A percentile compares a stretch with the other conserved stretches of the same genome.
These are phyloP conservation scores for Eucalyptus polybractea DNA, from an alignment of 345 rosid species.

Conservation along the genomic window DNA sequence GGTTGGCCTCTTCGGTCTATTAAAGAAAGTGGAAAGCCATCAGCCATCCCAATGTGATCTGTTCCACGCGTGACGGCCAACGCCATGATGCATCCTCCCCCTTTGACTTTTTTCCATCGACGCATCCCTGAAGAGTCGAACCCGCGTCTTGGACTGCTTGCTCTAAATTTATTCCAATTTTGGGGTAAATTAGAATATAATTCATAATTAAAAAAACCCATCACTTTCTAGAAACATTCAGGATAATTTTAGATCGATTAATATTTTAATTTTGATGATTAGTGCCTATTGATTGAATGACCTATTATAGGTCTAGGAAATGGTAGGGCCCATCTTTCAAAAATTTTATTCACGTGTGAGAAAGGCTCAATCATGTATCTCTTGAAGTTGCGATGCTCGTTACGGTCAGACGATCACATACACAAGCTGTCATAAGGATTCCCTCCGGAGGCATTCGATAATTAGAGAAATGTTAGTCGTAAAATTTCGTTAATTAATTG, in stretches of 20 bases:
- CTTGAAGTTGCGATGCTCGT: neutral
- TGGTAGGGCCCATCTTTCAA: neutral
- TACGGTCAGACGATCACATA: neutral
- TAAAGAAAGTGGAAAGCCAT: neutral
- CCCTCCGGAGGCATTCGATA: neutral
- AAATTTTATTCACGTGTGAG: neutral
- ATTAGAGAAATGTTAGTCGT: no score
- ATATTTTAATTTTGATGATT: neutral
- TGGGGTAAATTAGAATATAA: neutral
- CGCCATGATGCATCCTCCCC: neutral
- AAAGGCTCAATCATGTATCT: neutral
- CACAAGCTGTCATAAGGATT: neutral
- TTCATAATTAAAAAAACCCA: neutral
- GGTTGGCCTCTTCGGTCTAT: neutral
- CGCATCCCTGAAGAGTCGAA: neutral
- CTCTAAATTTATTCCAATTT: neutral
- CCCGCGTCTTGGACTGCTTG: neutral
- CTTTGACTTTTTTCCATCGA: neutral
- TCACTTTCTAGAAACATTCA: neutral
- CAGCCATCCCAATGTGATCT: neutral
- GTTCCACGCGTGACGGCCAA: neutral
- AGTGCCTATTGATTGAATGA: neutral
- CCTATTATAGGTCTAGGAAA: neutral
- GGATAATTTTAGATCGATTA: neutral
- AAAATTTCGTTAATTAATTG: no score